Evolutionary conservation across 2,329 filamentous ascomycete species (phyloP), one percentile per base, ranked within the genome.

Genomic region (Fusarium luffae): DNA sequence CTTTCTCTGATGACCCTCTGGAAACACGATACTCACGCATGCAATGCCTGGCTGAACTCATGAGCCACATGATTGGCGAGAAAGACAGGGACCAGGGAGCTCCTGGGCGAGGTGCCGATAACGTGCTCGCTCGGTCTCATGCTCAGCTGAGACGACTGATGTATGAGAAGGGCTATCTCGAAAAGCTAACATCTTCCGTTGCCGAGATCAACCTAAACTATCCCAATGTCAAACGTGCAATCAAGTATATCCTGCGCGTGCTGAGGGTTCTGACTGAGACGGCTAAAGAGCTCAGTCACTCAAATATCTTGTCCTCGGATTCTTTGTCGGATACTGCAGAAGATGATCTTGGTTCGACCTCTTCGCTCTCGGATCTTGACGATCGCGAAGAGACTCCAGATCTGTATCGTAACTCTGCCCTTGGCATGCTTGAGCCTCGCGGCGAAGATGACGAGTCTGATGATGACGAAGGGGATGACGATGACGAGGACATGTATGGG

Each of bases 141-240:
- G 90, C 92, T 74, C 94, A 97, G 76, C 87, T 99, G 72, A 91
- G 93, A 34, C 93, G 94, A 71, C 89, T 98, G 64, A 99, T 99
- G 96, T 98, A 97, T 75, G 96, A 99, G 81, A 99, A 98, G 82
- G 94, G 97, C 59, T 97, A 96, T 78, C 90, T 98, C 66, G 88
- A 92, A 25, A 92, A 95, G 49, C 82, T 99, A 63, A 98, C 96
- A 3, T 89, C 90, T 14, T 97, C 97, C 2, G 94, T 99, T 73
- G 93, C 96, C 19, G 97, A 99, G 75, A 92, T 99, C 63, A 96
- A 98, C 77, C 88, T 99, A 66, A 97, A 97, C 72, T 98, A 97
- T 79, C 94, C 95, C 0, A 92, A 93, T 27, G 93, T 97, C 18
- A 97, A 97, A 83, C 90, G 94, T 48, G 94, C 94, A 16, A 93